phyloP scores from a whole-genome alignment of 2,329 filamentous ascomycete species.

The Mycosphaerella arachidis region DNA sequence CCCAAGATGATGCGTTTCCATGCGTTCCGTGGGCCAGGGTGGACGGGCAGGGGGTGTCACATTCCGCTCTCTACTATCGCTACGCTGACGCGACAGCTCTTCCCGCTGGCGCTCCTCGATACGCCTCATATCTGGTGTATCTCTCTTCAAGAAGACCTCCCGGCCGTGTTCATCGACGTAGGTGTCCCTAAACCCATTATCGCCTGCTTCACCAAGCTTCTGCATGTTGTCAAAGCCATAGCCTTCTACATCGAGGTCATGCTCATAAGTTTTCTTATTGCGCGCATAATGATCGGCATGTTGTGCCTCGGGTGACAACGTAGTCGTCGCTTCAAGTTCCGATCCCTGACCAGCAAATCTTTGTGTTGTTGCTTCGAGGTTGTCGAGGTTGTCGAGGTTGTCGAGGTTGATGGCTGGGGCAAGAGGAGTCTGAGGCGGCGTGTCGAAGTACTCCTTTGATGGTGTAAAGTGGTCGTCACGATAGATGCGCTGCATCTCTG shows the following conservation, averaged over 20 bases:
- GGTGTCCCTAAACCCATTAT: conserved; percentile 39
- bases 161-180: conserved; percentile 55
- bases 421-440: conserved; percentile 35
- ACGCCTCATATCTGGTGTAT: conserved; percentile 61
- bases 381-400: conserved; percentile 27
- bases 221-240: conserved; percentile 70
- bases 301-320: conserved; percentile 4
- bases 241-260: conserved; percentile 73
- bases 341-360: conserved; percentile 13
- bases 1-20: conserved; percentile 63
- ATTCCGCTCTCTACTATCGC: conserved; percentile 32
- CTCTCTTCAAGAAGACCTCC: conserved; percentile 66
- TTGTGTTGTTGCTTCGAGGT: conserved; percentile 17
- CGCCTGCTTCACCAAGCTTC: conserved; percentile 34
- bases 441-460: conserved; percentile 24
- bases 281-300: conserved; percentile 10
- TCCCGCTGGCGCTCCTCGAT: conserved; percentile 35
- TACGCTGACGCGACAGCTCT: conserved; percentile 31
- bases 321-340: conserved; percentile 15
- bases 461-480: conserved; percentile 18
- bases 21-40: conserved; percentile 40
- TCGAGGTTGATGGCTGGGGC: conserved; percentile 18
- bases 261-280: conserved; percentile 31
- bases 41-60: conserved; percentile 27
- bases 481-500: conserved; percentile 46